These are phyloP conservation scores for Petunia secreta DNA, from an alignment of 257 asterid genomes.

Conservation along the genomic window DNA sequence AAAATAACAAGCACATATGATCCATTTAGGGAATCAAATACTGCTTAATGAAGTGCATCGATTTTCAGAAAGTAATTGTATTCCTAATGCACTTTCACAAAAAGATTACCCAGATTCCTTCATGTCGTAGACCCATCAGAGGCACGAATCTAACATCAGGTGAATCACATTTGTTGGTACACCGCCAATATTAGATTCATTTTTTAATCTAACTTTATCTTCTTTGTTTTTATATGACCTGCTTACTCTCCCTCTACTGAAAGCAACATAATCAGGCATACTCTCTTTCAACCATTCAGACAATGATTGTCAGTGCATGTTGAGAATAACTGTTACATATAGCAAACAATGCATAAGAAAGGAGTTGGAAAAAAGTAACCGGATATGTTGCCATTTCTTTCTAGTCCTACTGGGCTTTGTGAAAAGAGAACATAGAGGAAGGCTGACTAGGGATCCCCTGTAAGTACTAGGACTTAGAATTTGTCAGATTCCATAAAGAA, in stretches of 20 bases:
- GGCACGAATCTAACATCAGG: slow-evolving; percentile 4
- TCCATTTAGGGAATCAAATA: background rate
- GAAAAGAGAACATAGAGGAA: background rate
- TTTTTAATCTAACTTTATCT: too few species aligned
- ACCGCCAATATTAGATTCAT: slow-evolving; percentile 3
- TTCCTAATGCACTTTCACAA: background rate
- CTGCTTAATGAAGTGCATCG: slow-evolving; percentile 1
- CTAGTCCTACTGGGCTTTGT: background rate
- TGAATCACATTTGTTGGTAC: background rate
- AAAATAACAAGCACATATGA: background rate
- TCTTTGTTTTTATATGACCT: background rate
- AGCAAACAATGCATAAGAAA: slow-evolving; percentile 7
- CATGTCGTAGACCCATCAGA: background rate
- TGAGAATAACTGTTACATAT: background rate
- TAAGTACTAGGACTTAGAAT: background rate
- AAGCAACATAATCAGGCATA: background rate
- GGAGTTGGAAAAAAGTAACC: background rate
- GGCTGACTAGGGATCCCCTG: background rate
- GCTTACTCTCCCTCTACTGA: background rate
- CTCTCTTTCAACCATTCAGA: background rate
- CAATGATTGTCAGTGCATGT: background rate
- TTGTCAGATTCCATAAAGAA: background rate
- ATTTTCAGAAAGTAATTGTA: background rate
- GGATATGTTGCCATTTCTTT: background rate
- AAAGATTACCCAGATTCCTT: background rate